These are phyloP conservation scores for Fraxinus cuspidata DNA, from an alignment of 257 asterid species.

Conservation along the genomic window DNA sequence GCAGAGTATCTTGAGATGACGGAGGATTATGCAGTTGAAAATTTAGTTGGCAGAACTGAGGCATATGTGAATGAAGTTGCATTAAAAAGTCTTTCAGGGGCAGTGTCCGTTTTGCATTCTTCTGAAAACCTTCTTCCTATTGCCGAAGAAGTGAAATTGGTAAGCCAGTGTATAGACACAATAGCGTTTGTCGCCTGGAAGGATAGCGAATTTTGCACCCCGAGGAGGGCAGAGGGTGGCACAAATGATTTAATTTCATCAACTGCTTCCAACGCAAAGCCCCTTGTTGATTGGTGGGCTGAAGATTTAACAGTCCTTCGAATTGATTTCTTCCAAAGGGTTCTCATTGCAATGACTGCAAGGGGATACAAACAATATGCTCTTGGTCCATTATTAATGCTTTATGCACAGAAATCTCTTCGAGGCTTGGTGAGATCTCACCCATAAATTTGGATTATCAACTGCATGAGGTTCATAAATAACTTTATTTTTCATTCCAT, in stretches of 20 bases:
- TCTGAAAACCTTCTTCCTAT: slow-evolving; percentile 60
- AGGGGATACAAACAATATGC: slow-evolving; percentile 76
- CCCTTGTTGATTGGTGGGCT: slow-evolving; percentile 81
- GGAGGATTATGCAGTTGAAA: slow-evolving; percentile 66
- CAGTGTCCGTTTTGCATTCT: slow-evolving; percentile 66
- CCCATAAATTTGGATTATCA: slow-evolving; percentile 19
- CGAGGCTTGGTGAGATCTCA: slow-evolving; percentile 91
- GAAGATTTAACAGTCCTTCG: slow-evolving; percentile 74
- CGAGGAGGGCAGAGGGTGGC: slow-evolving; percentile 28
- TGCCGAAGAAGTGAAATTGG: slow-evolving; percentile 76
- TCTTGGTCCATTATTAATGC: slow-evolving; percentile 78
- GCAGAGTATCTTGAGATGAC: slow-evolving; percentile 86
- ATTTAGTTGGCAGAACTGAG: slow-evolving; percentile 63
- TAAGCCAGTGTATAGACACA: slow-evolving; percentile 70
- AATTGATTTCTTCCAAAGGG: slow-evolving; percentile 77
- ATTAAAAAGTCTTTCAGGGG: slow-evolving; percentile 65
- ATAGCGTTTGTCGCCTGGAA: slow-evolving; percentile 67
- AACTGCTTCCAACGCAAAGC: slow-evolving; percentile 35
- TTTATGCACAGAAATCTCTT: slow-evolving; percentile 82
- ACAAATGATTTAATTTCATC: slow-evolving; percentile 32
- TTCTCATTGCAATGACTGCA: slow-evolving; percentile 66
- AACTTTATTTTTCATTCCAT: slow-evolving; percentile 15
- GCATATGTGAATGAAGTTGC: slow-evolving; percentile 71
- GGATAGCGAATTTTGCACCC: slow-evolving; percentile 53
- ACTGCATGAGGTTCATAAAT: slow-evolving; percentile 12